phyloP scores from a whole-genome alignment of 2,329 filamentous ascomycete species.

The Cercospora janseana region DNA sequence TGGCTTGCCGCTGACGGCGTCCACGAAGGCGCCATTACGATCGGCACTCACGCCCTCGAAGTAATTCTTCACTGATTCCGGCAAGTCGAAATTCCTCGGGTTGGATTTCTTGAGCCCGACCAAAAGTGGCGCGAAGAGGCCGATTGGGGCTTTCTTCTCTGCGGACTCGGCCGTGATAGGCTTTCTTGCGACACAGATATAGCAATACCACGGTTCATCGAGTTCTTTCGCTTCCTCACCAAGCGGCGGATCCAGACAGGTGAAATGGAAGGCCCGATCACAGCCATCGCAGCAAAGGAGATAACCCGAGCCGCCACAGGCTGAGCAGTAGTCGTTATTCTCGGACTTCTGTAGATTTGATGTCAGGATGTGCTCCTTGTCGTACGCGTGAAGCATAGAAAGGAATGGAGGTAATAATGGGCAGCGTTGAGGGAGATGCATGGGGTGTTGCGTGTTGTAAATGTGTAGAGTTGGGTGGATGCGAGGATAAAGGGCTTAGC shows the following conservation, averaged over 20 bases:
- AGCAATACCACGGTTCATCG: constrained; percentile 80
- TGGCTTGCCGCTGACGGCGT: constrained; percentile 55
- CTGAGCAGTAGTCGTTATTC: constrained; percentile 86
- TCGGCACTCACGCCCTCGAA: constrained; percentile 79
- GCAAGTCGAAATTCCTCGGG: constrained; percentile 54
- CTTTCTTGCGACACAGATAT: constrained; percentile 58
- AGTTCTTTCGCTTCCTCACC: constrained; percentile 46
- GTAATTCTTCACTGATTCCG: constrained; percentile 66
- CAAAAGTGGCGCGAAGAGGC: constrained; percentile 64
- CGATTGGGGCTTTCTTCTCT: constrained; percentile 41
- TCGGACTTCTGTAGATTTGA: constrained; percentile 47
- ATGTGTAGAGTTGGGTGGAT: constrained; percentile 39
- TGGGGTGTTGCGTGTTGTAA: constrained; percentile 26
- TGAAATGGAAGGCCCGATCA: constrained; percentile 83
- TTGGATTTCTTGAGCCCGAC: constrained; percentile 44
- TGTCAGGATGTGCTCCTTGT: constrained; percentile 39
- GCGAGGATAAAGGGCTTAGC: constrained; percentile 39
- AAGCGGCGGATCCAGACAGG: constrained; percentile 79
- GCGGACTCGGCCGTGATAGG: constrained; percentile 32
- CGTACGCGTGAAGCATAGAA: constrained; percentile 22
- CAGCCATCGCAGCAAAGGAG: constrained; percentile 94
- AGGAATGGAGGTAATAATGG: constrained; percentile 28
- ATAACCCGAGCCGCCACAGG: constrained; percentile 79
- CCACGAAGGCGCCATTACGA: constrained; percentile 76
- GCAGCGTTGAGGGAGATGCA: constrained; percentile 33